Base-by-base conservation (phyloP, 805 yeast species). In the Lachancea cidri region DNA sequence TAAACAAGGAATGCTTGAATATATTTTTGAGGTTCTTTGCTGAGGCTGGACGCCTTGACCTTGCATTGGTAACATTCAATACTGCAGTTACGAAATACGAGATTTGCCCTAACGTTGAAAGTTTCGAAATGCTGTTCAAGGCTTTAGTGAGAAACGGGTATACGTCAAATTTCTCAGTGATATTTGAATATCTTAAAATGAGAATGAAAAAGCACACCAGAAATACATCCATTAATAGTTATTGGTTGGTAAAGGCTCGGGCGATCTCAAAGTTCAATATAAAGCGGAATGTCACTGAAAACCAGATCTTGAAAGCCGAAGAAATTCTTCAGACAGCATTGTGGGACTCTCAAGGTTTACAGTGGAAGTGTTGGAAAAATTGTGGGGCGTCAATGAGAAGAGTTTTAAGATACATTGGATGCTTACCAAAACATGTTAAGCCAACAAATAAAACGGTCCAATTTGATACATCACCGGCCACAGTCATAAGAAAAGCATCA, bases 101-200 rank as follows among this genome's bases (percentile, higher is more conserved):
- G 8, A 48, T 69, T 3, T 36, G 36, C 14, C 69, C 73, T 3
- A 54, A 64, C 35, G 38, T 45, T 6, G 57, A 55, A 1, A 51
- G 60, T 1, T 69, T 67, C 35, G 60, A 60, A 17, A 45, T 62
- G 29, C 46, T 70, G 4, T 60, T 67, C 52, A 66, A 64, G 43
- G 39, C 64, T 4, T 39, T 66, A 3, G 62, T 65, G 2, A 60
- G 55, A 17, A 54, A 61, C 15, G 72, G 70, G 0, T 57, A 54
- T 33, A 55, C 60, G 47, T 41, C 48, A 9, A 52, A 62, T 15
- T 57, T 56, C 20, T 29, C 50, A 0, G 46, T 49, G 2, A 38
- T 58, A 5, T 54, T 62, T 15, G 40, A 58, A 14, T 44, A 55
- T 22, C 47, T 65, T n/a, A 47, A 53, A 11, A 39, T 47, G n/a